phyloP scores from a whole-genome alignment of 306 rosid genomes.

The Crotalaria pallida region DNA sequence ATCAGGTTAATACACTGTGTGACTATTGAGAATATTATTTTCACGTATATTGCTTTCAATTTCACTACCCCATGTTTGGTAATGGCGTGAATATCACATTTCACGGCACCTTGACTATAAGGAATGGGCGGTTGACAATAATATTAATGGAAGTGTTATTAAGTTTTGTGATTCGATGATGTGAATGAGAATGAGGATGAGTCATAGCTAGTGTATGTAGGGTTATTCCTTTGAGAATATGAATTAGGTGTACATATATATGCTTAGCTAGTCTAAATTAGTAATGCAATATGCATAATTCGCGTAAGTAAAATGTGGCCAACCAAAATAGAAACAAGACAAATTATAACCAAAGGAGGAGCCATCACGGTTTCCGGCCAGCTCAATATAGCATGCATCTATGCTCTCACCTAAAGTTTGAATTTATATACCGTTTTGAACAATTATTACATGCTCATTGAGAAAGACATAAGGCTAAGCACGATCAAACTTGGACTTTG shows the following conservation, averaged over 20 bases:
- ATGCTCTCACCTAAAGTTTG: slow-evolving; percentile 26
- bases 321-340: slow-evolving; percentile 4
- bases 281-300: slow-evolving; percentile 9
- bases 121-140: slow-evolving; percentile 17
- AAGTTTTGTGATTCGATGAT: slow-evolving; percentile 13
- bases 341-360: slow-evolving; percentile 1
- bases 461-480: slow-evolving; percentile 7
- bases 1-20: background rate
- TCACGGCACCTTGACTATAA: slow-evolving; percentile 18
- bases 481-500: background rate
- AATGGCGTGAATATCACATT: slow-evolving; percentile 19
- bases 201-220: background rate
- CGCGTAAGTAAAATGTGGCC: slow-evolving; percentile 15
- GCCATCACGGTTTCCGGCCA: slow-evolving; percentile 12
- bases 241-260: too few relatives aligned
- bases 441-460: slow-evolving; percentile 18
- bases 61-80: slow-evolving; percentile 11
- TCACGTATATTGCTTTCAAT: background rate
- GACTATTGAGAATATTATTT: slow-evolving; percentile 5
- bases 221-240: background rate
- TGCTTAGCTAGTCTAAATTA: background rate
- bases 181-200: background rate
- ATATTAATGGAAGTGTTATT: slow-evolving; percentile 17
- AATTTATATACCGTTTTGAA: slow-evolving; percentile 7
- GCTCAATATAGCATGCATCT: slow-evolving; percentile 3